phyloP scores from a whole-genome alignment of 805 yeast species.

The Wickerhamiella kurtzmanii region DNA sequence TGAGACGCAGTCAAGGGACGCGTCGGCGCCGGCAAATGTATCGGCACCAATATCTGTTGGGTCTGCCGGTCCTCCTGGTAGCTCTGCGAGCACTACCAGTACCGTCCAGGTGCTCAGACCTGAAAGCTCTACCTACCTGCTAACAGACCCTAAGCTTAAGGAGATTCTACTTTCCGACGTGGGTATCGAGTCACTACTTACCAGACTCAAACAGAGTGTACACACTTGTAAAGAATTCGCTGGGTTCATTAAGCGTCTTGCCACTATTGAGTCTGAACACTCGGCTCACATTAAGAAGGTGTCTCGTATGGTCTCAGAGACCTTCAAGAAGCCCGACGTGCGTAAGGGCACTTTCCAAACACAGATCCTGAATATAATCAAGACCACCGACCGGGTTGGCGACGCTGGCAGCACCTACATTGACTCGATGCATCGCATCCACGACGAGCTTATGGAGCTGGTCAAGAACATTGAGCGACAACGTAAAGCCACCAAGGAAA shows the following conservation, averaged over 20 bases:
- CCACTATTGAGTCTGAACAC: conserved; percentile 65
- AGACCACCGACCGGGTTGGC: conserved; percentile 62
- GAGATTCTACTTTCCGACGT: conserved; percentile 29
- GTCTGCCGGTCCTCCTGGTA: too few relatives aligned
- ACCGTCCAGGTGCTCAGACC: conserved; percentile 5
- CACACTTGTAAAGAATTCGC: conserved; percentile 76
- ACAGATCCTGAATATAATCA: conserved; percentile 55
- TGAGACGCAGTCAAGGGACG: background rate
- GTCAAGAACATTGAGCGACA: conserved; percentile 54
- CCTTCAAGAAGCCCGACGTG: conserved; percentile 35
- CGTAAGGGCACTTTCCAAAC: conserved; percentile 53
- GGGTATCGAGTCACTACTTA: conserved; percentile 59
- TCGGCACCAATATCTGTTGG: too few relatives aligned
- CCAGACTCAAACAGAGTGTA: conserved; percentile 65
- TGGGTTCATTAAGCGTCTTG: conserved; percentile 64
- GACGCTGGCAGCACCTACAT: conserved; percentile 66
- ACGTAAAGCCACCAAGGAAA: conserved; percentile 70
- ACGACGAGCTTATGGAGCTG: conserved; percentile 66
- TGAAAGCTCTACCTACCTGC: conserved; percentile 20
- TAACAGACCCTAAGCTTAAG: conserved; percentile 25
- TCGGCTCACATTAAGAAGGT: conserved; percentile 61
- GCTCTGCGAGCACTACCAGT: background rate
- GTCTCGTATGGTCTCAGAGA: conserved; percentile 40
- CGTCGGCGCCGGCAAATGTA: too few relatives aligned
- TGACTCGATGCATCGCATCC: conserved; percentile 68